Conservation (phyloP, 257 asterid genomes). For the Solanum bukasovii region DNA sequence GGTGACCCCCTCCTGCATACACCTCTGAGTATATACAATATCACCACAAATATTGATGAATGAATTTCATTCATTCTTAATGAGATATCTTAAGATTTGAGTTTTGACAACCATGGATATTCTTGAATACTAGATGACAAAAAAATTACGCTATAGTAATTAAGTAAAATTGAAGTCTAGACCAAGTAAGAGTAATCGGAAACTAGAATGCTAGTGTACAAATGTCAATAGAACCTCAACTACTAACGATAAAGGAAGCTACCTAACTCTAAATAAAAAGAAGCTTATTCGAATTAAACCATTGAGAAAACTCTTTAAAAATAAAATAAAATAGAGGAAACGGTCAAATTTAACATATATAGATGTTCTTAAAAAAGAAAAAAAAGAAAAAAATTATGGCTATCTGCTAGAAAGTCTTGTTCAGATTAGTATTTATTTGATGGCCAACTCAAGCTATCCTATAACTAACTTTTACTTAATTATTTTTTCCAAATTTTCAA, state of each 20-base stretch:
- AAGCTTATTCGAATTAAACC: not conserved
- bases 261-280: not conserved
- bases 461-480: not conserved
- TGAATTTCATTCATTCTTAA: no score
- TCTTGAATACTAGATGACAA: no score
- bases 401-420: not conserved
- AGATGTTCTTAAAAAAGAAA: not conserved
- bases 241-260: not conserved
- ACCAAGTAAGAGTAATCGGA: no score
- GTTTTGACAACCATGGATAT: no score
- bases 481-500: not conserved
- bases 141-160: no score
- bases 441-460: not conserved
- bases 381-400: not conserved
- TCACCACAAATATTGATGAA: not conserved
- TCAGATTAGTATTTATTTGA: not conserved
- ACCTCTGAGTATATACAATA: no score
- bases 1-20: no score
- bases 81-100: no score
- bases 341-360: not conserved
- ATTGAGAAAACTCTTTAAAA: not conserved
- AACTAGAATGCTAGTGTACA: not conserved
- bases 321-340: not conserved
- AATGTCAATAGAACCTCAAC: not conserved
- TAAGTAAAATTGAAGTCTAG: no score